Base-by-base conservation (phyloP, 2,329 filamentous ascomycete genomes). In the Neonectria sp. region DNA sequence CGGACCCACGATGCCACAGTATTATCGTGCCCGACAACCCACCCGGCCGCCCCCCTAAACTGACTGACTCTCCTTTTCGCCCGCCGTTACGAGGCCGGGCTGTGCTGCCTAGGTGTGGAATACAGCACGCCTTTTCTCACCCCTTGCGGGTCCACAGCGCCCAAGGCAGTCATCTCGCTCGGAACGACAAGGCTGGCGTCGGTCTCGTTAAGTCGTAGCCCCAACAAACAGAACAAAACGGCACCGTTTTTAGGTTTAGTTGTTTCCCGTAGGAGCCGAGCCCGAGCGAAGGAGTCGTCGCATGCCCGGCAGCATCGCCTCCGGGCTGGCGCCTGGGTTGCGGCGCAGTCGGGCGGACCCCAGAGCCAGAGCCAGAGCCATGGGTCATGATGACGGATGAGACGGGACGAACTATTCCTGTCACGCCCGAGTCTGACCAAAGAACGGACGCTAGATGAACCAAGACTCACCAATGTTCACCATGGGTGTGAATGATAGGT, bases 321-420 rank as follows among this genome's bases (percentile, higher is more conserved):
- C 49, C 29, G 29, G 49, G 49, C 29, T 53, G 51, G 31, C 31
- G 51, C 51, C 29, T 53, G 31, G 31, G 13, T 24, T 53, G 51
- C 29, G 51, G 51, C 51, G 51, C 51, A 53, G 51, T 21, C 51
- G 31, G 31, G 51, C 51, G 51, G 29, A 53, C 13, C 31, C 29
- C 6, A 13, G n/a, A n/a, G 27, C 27, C 25, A 9, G 31, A 9
- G 6, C 31, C 13, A 40, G 37, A 40, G 37, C 37, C 15, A 17
- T 7, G 37, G 37, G 37, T n/a, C 15, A 37, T 6, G 35, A 40
- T 40, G 37, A 40, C 37, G n/a, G 37, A 53, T 33, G 51, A 35
- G n/a, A 53, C 31, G 49, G 27, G 49, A 35, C 7, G 29, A 35
- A 35, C 31, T 53, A 53, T 53, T 53, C 31, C 29, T 35, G 49